Evolutionary conservation across 2,329 filamentous ascomycete genomes (phyloP).

Genomic region (Cercospora sojina): DNA sequence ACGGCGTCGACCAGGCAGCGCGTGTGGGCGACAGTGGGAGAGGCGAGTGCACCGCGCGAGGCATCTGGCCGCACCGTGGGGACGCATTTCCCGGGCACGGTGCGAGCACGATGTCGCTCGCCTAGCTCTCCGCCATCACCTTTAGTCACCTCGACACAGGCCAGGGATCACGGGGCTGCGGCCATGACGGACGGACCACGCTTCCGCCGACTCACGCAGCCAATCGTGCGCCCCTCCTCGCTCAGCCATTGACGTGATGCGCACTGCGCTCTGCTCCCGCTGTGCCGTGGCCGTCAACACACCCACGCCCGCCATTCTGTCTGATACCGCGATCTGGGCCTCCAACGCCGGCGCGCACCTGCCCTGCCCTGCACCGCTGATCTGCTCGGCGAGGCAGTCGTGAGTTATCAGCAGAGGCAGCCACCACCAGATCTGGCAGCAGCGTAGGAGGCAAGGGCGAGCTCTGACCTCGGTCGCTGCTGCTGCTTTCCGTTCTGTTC

Average conservation of each 20-base stretch:
- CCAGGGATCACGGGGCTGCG: not conserved
- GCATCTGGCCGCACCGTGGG: not conserved
- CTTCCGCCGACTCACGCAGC: not conserved
- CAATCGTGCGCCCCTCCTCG: not conserved
- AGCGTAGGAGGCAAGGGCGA: not conserved
- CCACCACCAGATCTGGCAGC: not conserved
- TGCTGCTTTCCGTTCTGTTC: too few relatives aligned
- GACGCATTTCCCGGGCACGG: not conserved
- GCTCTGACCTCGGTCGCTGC: not conserved
- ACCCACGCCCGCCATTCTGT: not conserved
- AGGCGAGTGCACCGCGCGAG: not conserved
- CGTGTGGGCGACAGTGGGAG: not conserved
- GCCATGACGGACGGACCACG: not conserved
- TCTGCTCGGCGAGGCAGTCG: not conserved
- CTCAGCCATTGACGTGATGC: not conserved
- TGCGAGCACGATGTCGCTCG: not conserved
- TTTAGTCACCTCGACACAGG: not conserved
- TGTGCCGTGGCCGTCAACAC: not conserved
- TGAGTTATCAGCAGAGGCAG: not conserved
- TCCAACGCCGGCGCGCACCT: not conserved
- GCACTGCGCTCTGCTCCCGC: not conserved
- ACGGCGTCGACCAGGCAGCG: too few relatives aligned
- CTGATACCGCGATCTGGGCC: not conserved
- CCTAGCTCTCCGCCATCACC: not conserved
- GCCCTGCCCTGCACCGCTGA: not conserved